Percentiles rank a stretch among this genome's conserved stretches.
Evolutionary conservation across 805 yeast species (phyloP).

Genomic region (Kregervanrija delftensis): DNA sequence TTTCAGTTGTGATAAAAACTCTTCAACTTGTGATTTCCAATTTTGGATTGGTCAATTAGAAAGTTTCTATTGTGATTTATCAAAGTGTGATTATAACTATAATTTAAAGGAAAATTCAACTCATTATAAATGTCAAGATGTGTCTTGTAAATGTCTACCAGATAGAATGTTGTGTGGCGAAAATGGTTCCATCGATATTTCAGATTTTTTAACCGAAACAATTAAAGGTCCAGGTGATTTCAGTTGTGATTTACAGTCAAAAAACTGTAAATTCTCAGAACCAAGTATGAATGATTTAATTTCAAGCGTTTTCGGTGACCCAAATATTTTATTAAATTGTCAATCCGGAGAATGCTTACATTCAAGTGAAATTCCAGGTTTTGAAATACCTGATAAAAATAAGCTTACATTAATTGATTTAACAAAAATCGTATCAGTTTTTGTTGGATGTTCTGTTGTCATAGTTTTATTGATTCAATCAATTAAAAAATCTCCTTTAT

Average conservation of each 20-base stretch:
- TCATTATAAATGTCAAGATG: slow-evolving; percentile 68
- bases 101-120: slow-evolving; percentile 60
- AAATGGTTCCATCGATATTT: slow-evolving; percentile 87
- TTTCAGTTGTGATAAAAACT: slow-evolving; percentile 72
- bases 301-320: slow-evolving; percentile 90
- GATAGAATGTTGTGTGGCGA: slow-evolving; percentile 93
- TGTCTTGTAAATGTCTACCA: slow-evolving; percentile 85
- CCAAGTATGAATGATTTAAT: slow-evolving; percentile 95
- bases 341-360: slow-evolving; percentile 88
- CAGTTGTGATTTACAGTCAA: slow-evolving; percentile 59
- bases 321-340: slow-evolving; percentile 75
- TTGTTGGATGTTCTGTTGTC: slow-evolving; percentile 35
- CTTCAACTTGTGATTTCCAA: slow-evolving; percentile 74
- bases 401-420: slow-evolving; percentile 40
- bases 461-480: slow-evolving; percentile 38
- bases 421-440: slow-evolving; percentile 37
- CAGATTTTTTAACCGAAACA: slow-evolving; percentile 85
- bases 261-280: slow-evolving; percentile 75
- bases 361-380: slow-evolving; percentile 89
- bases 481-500: slow-evolving; percentile 57
- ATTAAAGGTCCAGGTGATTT: slow-evolving; percentile 93
- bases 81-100: slow-evolving; percentile 62
- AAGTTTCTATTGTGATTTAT: slow-evolving; percentile 82
- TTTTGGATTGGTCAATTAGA: slow-evolving; percentile 93
- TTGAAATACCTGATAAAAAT: slow-evolving; percentile 54